Base-by-base conservation (phyloP, 352 stramenopile genomes). In the Globisporangium parvum region DNA sequence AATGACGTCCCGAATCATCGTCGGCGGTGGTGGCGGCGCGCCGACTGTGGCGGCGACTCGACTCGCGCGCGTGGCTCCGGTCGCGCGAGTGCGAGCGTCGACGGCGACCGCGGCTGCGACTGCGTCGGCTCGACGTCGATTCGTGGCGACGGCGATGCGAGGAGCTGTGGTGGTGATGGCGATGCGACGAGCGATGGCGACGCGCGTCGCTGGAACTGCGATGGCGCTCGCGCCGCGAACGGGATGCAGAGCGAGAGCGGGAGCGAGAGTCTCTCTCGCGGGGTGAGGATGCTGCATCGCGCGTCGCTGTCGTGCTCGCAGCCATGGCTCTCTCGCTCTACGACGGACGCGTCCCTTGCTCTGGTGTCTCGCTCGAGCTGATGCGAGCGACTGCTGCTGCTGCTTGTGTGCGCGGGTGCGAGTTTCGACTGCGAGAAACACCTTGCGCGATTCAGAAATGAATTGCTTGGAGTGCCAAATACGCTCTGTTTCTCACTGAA, bases 201-300 rank as follows among this genome's bases (percentile, higher is more conserved):
- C 45, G 40, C 17, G 28, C 39, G 1, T 56, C 49, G 0, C 57
- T 54, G 20, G 31, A 45, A 6, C 55, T 24, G 42, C 37, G 55
- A 8, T 35, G 55, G 12, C 57, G 23, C n/a, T 18, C 14, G 1
- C 23, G 58, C 41, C 59, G 47, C 21, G 61, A 47, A 6, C 62
- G 71, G 35, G 51, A 48, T n/a, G 55, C 48, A 26, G 67, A 77
- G 12, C 72, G 65, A 6, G 60, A 66, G 24, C 54, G 47, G 1
- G 59, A 63, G 20, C 14, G 56, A 56, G 31, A 10, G 31, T 37
- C 31, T 37, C 8, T 37, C 3, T 37, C 31, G 12, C 31, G 31
- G 31, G 1, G 31, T 8, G 31, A 37, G 12, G 31, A 37, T 8
- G 6, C 31, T 8, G 6, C 31, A 37, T 37, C 31, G 31, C 31